These are phyloP conservation scores for Begonia fuchsioides DNA, from an alignment of 306 rosid genomes.

Conservation along the genomic window DNA sequence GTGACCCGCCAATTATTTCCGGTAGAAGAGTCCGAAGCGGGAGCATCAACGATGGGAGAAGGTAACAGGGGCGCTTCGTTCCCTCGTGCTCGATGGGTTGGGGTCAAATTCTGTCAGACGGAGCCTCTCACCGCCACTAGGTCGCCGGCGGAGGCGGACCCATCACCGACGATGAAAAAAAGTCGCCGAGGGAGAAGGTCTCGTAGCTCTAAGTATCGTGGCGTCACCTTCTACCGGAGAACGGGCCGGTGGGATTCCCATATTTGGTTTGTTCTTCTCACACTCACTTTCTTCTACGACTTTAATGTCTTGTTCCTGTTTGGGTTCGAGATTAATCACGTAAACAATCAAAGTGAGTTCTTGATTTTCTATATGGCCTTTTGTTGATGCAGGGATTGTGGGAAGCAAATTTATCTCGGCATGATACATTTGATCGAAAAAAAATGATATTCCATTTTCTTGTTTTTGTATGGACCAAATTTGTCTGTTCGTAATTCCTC, in stretches of 20 bases:
- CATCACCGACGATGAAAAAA: conserved; percentile 67
- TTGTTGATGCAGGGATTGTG: conserved; percentile 71
- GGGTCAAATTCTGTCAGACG: conserved; percentile 63
- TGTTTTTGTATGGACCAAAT: no score
- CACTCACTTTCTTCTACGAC: neutral
- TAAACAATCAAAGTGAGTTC: neutral
- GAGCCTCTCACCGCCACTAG: conserved; percentile 15
- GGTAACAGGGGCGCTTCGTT: conserved; percentile 6
- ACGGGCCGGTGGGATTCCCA: conserved; percentile 99
- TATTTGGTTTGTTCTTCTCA: conserved; percentile 48
- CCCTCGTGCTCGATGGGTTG: conserved; percentile 96
- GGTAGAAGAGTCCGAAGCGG: conserved; percentile 25
- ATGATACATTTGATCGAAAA: conserved; percentile 10
- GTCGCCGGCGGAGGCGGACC: conserved; percentile 15
- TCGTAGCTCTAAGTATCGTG: conserved; percentile 85
- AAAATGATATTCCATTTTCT: no score
- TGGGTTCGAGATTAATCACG: neutral
- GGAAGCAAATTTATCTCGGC: conserved; percentile 98
- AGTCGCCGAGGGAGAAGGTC: conserved; percentile 96
- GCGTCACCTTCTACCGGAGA: conserved; percentile 96
- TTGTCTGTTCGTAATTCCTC: no score
- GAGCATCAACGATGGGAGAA: neutral
- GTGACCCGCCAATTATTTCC: conserved; percentile 84
- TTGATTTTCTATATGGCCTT: conserved; percentile 1
- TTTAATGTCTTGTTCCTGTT: neutral